Evolutionary conservation across 1,139 yeast genomes (phyloP), one percentile per base, ranked within the genome.

Genomic region (Yamadazyma conglobata): DNA sequence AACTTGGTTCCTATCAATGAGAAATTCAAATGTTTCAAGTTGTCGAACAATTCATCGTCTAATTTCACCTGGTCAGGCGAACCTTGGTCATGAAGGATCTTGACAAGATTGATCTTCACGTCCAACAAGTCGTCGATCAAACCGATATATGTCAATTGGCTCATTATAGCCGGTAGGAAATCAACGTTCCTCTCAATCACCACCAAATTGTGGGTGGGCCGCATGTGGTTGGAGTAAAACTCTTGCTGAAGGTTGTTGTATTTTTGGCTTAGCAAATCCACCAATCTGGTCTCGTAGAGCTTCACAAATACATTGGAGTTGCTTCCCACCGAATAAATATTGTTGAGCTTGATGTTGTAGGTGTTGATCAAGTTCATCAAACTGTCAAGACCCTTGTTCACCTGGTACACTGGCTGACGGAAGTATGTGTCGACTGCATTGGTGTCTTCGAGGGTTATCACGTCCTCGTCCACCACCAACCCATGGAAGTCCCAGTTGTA

Each of bases 81-180:
- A 3, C 65, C 59, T 7, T 32, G 25, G 6, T 34, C 40, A 16
- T 28, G 30, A 3, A 22, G 10, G 3, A 70, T 43, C 16, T 62
- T 58, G 7, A 75, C 63, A 25, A 68, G 60, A 31, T 75, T 73
- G 17, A 78, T 56, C 3, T 73, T 62, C 5, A 77, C 59, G 4
- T 72, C 75, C 44, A 78, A 68, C 15, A 79, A 55, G 48, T 88
- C 96, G 50, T 86, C 89, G 14, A 88, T 64, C 10, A 91, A 62
- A 0, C 98, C 98, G 20, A 76, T 70, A 50, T 89, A 91, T 2
- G 87, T 84, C 43, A 88, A 59, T 47, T 91, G 96, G 20, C 79
- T 77, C 38, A 87, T 59, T 10, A 86, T 49, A 2, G 88, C 80
- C 0, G 95, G 77, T 5, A 82, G 52, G 28, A 76, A 69, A 56